phyloP scores from a whole-genome alignment of 2,329 filamentous ascomycete genomes.

The Cordyceps pruinosa region DNA sequence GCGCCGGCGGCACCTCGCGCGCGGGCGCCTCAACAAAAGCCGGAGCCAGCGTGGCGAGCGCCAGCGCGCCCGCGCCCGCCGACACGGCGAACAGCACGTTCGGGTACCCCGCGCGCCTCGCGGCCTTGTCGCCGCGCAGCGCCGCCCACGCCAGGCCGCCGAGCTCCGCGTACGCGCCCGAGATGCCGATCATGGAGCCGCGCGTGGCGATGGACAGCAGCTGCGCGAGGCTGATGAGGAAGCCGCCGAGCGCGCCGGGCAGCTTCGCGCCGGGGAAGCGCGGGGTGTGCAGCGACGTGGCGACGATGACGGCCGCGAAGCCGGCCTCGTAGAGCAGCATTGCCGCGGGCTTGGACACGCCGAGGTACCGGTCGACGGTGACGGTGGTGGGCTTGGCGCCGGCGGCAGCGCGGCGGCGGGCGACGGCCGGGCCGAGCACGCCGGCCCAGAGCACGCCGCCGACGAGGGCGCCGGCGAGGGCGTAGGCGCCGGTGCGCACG shows the following conservation, averaged over 20 bases:
- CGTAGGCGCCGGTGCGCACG: constrained; percentile 43
- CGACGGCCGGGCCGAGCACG: constrained; percentile 31
- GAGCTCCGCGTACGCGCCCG: constrained; percentile 53
- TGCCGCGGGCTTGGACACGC: constrained; percentile 29
- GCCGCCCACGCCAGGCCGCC: constrained; percentile 47
- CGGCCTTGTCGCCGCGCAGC: constrained; percentile 21
- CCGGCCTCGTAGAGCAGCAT: constrained; percentile 37
- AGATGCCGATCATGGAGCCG: constrained; percentile 51
- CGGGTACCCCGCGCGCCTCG: constrained; percentile 24
- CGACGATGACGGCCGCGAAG: constrained; percentile 34
- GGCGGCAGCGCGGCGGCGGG: constrained; percentile 20
- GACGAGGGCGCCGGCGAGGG: constrained; percentile 46
- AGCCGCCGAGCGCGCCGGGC: constrained; percentile 46
- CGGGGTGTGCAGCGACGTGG: constrained; percentile 27
- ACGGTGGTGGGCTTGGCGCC: constrained; percentile 22
- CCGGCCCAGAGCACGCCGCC: constrained; percentile 50
- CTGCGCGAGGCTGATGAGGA: constrained; percentile 53
- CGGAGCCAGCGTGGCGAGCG: constrained; percentile 28
- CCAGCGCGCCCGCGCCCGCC: constrained; percentile 40
- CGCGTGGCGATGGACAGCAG: constrained; percentile 47
- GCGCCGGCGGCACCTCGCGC: constrained; percentile 27
- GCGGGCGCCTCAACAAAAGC: constrained; percentile 20
- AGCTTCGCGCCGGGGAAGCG: constrained; percentile 26
- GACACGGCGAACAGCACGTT: constrained; percentile 48
- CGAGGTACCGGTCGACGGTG: constrained; percentile 34